A percentile compares a stretch with the other conserved stretches of the same genome.
These are phyloP conservation scores for Dactylorhiza incarnata DNA, from an alignment of 106 monocot genomes.

Conservation along the genomic window DNA sequence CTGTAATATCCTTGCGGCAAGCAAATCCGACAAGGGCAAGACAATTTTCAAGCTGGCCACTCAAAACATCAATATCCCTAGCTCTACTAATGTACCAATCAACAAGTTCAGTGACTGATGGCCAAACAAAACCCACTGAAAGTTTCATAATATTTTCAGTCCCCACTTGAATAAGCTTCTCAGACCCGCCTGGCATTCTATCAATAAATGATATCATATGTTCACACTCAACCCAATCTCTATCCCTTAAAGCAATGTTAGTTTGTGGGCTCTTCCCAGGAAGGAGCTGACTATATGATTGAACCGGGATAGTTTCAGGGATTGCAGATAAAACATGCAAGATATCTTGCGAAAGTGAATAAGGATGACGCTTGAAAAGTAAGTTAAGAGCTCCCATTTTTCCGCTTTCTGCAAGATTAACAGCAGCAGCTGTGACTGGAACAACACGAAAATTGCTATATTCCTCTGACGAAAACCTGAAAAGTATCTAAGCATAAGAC, in stretches of 20 bases:
- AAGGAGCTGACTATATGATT: conserved; percentile 81
- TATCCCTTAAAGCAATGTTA: conserved; percentile 47
- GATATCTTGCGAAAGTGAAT: conserved; percentile 43
- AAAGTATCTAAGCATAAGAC: neutral
- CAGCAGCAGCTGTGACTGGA: conserved; percentile 44
- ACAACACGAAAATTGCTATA: conserved; percentile 63
- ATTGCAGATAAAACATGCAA: conserved; percentile 68
- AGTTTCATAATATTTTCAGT: conserved; percentile 71
- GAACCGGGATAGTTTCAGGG: conserved; percentile 87
- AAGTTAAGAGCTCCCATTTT: conserved; percentile 94
- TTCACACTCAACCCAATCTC: conserved; percentile 89
- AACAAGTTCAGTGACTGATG: conserved; percentile 52
- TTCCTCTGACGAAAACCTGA: conserved; percentile 63
- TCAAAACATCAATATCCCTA: conserved; percentile 77
- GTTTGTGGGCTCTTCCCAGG: conserved; percentile 57
- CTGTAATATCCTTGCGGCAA: conserved; percentile 55
- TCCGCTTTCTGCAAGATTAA: conserved; percentile 79
- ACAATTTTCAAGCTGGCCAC: conserved; percentile 88
- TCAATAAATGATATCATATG: conserved; percentile 45
- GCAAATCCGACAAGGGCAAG: conserved; percentile 67
- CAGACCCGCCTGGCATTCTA: conserved; percentile 21
- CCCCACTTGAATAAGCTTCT: conserved; percentile 23
- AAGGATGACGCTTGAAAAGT: conserved; percentile 94
- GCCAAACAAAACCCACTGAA: conserved; percentile 57
- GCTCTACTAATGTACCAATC: conserved; percentile 81